phyloP scores from a whole-genome alignment of 2,329 filamentous ascomycete genomes.

The Pestalotiopsis sp. region DNA sequence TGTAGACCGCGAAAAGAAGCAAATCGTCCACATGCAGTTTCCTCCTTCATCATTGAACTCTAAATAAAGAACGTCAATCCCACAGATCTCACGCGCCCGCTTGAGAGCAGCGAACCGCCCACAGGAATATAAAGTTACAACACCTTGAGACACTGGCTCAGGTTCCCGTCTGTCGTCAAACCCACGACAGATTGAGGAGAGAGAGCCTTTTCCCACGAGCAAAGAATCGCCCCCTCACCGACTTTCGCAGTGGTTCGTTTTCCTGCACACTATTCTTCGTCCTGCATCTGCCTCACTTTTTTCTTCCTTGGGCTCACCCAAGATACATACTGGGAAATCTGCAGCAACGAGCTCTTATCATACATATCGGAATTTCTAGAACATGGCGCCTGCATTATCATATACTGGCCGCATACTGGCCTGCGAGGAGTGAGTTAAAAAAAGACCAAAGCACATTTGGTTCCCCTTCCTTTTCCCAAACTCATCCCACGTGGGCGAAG shows the following conservation, averaged over 20 bases:
- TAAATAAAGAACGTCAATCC: not conserved
- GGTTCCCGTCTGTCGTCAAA: not conserved
- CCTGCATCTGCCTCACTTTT: not conserved
- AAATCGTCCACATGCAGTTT: not conserved
- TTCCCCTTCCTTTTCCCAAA: not conserved
- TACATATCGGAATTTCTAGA: not conserved
- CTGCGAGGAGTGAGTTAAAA: conserved; percentile 11
- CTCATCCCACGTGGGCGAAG: not conserved
- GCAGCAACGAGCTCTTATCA: not conserved
- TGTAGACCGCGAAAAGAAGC: not conserved
- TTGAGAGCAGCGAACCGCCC: not conserved
- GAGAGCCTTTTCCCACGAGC: not conserved
- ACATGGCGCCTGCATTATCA: conserved; percentile 1
- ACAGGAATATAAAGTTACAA: not conserved
- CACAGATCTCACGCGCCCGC: not conserved
- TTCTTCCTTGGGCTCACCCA: not conserved
- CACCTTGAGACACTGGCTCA: not conserved
- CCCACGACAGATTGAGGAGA: not conserved
- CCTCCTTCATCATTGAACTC: not conserved
- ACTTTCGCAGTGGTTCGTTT: not conserved
- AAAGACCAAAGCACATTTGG: not conserved
- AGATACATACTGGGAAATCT: not conserved
- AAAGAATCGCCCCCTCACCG: not conserved
- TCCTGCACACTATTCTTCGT: not conserved
- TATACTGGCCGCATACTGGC: conserved; percentile 6